Base-by-base conservation (phyloP, 352 stramenopile genomes). In the Thraustotheca clavata region DNA sequence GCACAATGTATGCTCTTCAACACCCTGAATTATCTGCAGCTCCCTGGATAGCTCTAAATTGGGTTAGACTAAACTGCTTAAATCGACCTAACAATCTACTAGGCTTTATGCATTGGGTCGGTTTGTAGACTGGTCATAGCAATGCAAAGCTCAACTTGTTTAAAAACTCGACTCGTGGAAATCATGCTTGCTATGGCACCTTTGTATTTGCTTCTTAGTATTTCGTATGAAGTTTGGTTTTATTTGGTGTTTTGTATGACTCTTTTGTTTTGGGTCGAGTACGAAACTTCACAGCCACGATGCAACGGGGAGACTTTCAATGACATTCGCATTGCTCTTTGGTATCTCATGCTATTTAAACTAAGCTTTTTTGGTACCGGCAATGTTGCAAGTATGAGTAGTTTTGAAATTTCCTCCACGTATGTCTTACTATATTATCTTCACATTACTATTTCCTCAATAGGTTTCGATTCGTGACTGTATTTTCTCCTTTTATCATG, bases 301-400 rank as follows among this genome's bases (percentile, higher is more conserved):
- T 1, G 35, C 26, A 31, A 67, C 32, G 8, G 59, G n/a, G n/a
- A 47, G 11, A 39, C 12, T 8, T n/a, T 63, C 32, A 47, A 76
- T 20, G 81, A 88, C 33, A 46, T 90, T 29, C 83, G 79, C 0
- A 75, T 76, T n/a, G 84, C 84, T 36, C 87, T 93, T 67, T 75
- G 88, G 22, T 93, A 91, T 54, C 67, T 93, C 24, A 54, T 91
- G 57, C 69, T 93, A 16, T 72, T 90, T 54, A 87, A 93, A 41
- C 87, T 93, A 31, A 83, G 80, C 14, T 93, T 93, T 68, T 93
- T 93, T 34, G 84, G 82, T 26, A 93, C 84, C 24, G 84, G 84
- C 60, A 93, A 93, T 61, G 81, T 93, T 34, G 84, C 84, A 9
- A 89, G 78, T 61, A 93, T 93, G 84, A 90, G 82, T 70, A 88